Conservation (phyloP, 371 early-diverging fungal species). For the Nematocida major region DNA sequence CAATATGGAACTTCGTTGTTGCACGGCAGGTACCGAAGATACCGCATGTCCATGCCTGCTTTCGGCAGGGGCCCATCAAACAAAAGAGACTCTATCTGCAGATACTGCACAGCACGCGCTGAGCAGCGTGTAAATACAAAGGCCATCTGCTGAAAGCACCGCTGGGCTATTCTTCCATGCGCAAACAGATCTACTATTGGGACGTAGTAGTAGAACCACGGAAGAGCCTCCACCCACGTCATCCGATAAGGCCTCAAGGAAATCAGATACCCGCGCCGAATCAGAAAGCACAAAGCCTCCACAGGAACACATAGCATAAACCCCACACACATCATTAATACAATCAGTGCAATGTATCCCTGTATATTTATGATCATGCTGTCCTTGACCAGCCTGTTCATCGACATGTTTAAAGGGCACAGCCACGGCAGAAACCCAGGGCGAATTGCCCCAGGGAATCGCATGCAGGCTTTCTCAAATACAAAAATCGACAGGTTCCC, state of each 20-base stretch:
- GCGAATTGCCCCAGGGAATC: not conserved
- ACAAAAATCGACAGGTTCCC: not conserved
- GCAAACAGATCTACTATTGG: not conserved
- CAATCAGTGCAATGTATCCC: not conserved
- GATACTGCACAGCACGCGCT: not conserved
- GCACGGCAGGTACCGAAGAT: constrained; percentile 9
- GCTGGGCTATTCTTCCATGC: not conserved
- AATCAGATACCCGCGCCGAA: not conserved
- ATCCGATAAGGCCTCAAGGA: not conserved
- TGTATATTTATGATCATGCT: not conserved
- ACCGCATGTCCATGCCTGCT: not conserved
- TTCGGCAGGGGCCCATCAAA: not conserved
- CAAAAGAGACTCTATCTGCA: constrained; percentile 13
- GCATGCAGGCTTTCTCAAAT: not conserved
- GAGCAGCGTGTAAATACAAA: not conserved
- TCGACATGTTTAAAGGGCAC: not conserved
- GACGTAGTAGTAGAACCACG: not conserved
- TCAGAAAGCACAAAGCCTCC: not conserved
- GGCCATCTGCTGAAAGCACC: not conserved
- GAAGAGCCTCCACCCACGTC: not conserved
- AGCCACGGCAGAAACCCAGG: not conserved
- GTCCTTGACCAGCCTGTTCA: not conserved
- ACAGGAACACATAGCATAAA: not conserved
- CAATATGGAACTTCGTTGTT: not conserved
- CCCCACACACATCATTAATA: not conserved